Base-by-base conservation (phyloP, 73 alveolate genomes). In the Paramecium sonneborni region DNA sequence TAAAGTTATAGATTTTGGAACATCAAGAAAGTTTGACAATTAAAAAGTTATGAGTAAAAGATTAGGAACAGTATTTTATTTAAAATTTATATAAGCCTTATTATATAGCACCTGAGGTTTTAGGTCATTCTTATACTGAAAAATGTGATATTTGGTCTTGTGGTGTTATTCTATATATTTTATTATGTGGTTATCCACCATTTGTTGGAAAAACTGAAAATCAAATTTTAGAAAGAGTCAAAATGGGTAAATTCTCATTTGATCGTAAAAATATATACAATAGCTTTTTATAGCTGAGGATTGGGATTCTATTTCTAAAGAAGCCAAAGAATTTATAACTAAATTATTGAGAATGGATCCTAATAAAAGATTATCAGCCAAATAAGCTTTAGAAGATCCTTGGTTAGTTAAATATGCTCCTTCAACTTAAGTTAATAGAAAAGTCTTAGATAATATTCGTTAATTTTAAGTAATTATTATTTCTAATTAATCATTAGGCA, bases 1-100 rank as follows among this genome's bases (percentile, higher is more conserved):
- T 3, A 98, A 98, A 94, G 95, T 98, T 20, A 97, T 98, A 10
- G 99, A 97, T 92, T 98, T 98, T 92, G 99, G 99, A 9, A 94
- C 98, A 26, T 84, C 95, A 14, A 38, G 92, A 44, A 93, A 84
- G 58, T 88, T 93, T 52, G 95, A 92, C 38, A 26, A 89, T 21
- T 38, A 43, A 28, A 88, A 93, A 74, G 44, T 28, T 1, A 92
- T 92, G 93, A 79, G 85, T 6, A 85, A 85, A 92, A 92, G 92
- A 58, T 55, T 92, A 21, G 95, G 95, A 57, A 92, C 95, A 8
- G 94, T 88, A 88, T 34, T 34, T 6, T 70, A 30, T 52, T 6
- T 8, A 18, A 0, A 0, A 7, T 14, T 68, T 28, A 18, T 18
- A 35, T 62, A 5, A 90, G 93, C 88, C 94, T 10, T 94, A 74